Evolutionary conservation across 306 rosid genomes (phyloP).

Genomic region (Pyrus bretschneideri): DNA sequence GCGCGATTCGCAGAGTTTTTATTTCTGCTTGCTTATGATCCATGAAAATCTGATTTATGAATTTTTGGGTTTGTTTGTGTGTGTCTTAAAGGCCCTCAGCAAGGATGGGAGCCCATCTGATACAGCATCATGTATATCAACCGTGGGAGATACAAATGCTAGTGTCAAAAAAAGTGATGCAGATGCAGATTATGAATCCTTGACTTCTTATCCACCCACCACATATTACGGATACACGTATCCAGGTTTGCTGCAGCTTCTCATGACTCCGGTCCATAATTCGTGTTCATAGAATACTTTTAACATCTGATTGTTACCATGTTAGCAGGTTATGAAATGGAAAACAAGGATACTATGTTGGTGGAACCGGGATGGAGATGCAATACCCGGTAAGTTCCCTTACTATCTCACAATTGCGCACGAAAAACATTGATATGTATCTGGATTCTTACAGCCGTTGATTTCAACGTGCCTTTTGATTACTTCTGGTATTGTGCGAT

Average conservation of each 20-base stretch:
- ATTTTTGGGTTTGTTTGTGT: slow-evolving; percentile 7
- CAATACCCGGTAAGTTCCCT: slow-evolving; percentile 66
- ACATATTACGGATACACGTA: slow-evolving; percentile 58
- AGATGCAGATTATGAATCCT: slow-evolving; percentile 45
- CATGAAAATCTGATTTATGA: neutral
- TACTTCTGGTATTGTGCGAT: neutral
- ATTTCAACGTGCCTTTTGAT: neutral
- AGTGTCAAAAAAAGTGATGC: slow-evolving; percentile 39
- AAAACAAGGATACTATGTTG: slow-evolving; percentile 58
- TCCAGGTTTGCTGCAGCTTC: slow-evolving; percentile 55
- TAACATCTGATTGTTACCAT: slow-evolving; percentile 39
- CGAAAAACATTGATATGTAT: neutral
- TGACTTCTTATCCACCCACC: slow-evolving; percentile 21
- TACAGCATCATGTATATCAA: slow-evolving; percentile 51
- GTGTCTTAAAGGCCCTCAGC: slow-evolving; percentile 37
- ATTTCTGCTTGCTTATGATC: neutral
- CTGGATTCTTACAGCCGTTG: neutral
- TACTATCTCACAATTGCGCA: neutral
- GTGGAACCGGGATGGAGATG: slow-evolving; percentile 43
- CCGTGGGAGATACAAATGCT: slow-evolving; percentile 46
- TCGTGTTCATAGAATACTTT: slow-evolving; percentile 17
- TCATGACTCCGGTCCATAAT: neutral
- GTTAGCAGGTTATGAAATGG: slow-evolving; percentile 65
- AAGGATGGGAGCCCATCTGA: slow-evolving; percentile 64
- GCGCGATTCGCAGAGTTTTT: neutral